A percentile compares a stretch with the other conserved stretches of the same genome.
These are phyloP conservation scores for Solanum ossicruentum DNA, from an alignment of 257 asterid genomes.

Conservation along the genomic window DNA sequence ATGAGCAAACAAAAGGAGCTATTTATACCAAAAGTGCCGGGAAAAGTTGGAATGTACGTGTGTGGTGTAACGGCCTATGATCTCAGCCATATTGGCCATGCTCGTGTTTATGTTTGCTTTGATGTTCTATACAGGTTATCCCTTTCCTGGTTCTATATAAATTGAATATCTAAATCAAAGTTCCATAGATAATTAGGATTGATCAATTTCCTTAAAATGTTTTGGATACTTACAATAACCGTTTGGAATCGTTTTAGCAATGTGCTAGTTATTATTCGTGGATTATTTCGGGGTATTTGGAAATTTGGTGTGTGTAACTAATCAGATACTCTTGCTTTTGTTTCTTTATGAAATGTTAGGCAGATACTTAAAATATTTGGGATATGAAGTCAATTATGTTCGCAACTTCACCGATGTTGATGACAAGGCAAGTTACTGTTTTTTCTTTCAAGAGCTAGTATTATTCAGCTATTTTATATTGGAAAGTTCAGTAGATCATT, in stretches of 20 bases:
- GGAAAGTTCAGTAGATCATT: slow-evolving; percentile 31
- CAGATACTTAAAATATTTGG: slow-evolving; percentile 88
- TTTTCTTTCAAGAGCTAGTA: not conserved
- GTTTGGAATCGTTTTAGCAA: not conserved
- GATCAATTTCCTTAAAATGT: not conserved
- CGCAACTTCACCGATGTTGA: slow-evolving; percentile 98
- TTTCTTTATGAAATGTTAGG: slow-evolving; percentile 33
- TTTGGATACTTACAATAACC: not conserved
- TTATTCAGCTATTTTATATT: slow-evolving; percentile 7
- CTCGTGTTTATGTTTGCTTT: slow-evolving; percentile 87
- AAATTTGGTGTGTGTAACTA: not conserved
- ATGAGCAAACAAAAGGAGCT: slow-evolving; percentile 66
- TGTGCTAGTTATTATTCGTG: not conserved
- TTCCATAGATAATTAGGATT: not conserved
- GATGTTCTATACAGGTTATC: slow-evolving; percentile 67
- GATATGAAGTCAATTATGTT: slow-evolving; percentile 81
- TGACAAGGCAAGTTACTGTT: slow-evolving; percentile 55
- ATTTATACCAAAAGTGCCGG: slow-evolving; percentile 61
- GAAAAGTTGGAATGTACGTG: slow-evolving; percentile 89
- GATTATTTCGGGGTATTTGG: not conserved
- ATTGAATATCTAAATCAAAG: not conserved
- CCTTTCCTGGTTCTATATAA: not conserved
- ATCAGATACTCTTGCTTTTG: slow-evolving; percentile 9
- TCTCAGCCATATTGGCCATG: slow-evolving; percentile 97
- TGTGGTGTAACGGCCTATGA: slow-evolving; percentile 97